Conservation (phyloP, 2,329 filamentous ascomycete species). For the Cercospora sp. region DNA sequence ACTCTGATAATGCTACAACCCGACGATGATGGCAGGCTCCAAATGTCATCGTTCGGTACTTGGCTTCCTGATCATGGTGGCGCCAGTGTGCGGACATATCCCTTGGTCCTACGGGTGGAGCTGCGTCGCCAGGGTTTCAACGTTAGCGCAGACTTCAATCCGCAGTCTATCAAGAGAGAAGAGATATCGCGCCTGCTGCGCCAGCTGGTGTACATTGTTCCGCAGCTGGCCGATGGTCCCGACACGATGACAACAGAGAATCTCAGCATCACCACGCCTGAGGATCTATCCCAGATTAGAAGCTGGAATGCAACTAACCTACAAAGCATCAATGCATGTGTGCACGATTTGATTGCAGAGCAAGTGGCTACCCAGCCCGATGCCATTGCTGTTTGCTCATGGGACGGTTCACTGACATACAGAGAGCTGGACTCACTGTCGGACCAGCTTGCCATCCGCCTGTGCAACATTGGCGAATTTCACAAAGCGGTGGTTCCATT, state of each 20-base stretch:
- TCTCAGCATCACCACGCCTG: neutral
- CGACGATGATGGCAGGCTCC: neutral
- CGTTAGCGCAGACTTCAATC: neutral
- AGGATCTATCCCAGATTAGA: neutral
- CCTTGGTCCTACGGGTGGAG: neutral
- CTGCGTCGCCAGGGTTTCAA: neutral
- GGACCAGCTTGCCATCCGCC: neutral
- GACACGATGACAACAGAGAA: neutral
- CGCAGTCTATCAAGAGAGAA: neutral
- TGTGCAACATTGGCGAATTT: neutral
- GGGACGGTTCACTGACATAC: neutral
- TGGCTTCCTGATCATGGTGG: neutral
- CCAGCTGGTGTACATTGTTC: neutral
- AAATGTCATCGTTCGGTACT: neutral
- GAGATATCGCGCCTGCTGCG: neutral
- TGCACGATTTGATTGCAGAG: neutral
- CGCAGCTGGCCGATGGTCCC: neutral
- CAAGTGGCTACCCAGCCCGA: neutral
- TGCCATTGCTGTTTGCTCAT: neutral
- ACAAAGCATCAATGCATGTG: neutral
- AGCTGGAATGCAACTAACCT: neutral
- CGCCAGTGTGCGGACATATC: neutral
- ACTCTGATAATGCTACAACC: neutral
- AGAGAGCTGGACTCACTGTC: neutral
- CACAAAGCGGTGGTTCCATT: conserved; percentile 19